A percentile compares a stretch with the other conserved stretches of the same genome.
These are phyloP conservation scores for Rhizodiscina lignyota DNA, from an alignment of 495 filamentous ascomycete genomes.

Conservation along the genomic window DNA sequence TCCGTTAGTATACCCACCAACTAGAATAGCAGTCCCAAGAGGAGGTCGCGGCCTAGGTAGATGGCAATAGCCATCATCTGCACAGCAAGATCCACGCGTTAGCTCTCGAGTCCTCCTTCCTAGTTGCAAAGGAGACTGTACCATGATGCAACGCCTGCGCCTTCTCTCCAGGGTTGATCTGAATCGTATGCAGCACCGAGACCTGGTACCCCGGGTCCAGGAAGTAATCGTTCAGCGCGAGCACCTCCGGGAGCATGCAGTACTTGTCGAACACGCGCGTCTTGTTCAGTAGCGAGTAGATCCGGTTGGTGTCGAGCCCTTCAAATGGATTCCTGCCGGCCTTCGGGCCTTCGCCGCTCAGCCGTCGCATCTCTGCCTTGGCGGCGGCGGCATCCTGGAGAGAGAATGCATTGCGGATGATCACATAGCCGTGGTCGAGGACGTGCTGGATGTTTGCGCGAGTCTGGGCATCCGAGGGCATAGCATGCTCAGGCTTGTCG, in stretches of 20 bases:
- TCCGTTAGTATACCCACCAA: conserved; percentile 6
- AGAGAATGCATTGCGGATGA: conserved; percentile 15
- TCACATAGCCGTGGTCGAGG: conserved; percentile 18
- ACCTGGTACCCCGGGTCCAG: conserved; percentile 14
- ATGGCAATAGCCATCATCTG: conserved; percentile 15
- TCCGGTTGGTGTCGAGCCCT: conserved; percentile 16
- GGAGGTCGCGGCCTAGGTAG: conserved; percentile 8
- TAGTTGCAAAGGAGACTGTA: not conserved
- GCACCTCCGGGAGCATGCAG: conserved; percentile 12
- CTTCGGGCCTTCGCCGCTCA: conserved; percentile 1
- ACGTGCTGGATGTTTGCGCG: conserved; percentile 12
- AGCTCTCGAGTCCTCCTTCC: not conserved
- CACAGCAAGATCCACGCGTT: not conserved
- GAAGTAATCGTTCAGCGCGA: conserved; percentile 20
- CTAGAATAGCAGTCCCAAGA: conserved; percentile 13
- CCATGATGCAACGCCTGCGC: conserved; percentile 17
- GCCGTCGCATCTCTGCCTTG: conserved; percentile 9
- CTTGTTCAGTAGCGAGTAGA: conserved; percentile 18
- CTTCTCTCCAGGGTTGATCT: conserved; percentile 13
- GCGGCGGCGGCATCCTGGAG: conserved; percentile 8
- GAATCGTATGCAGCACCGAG: conserved; percentile 16
- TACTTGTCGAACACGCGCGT: conserved; percentile 17
- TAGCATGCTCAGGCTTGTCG: too few relatives aligned
- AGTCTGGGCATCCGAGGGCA: conserved; percentile 1
- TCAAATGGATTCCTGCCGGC: conserved; percentile 18